Conservation (phyloP, 306 rosid genomes). For the Argentina anserina region DNA sequence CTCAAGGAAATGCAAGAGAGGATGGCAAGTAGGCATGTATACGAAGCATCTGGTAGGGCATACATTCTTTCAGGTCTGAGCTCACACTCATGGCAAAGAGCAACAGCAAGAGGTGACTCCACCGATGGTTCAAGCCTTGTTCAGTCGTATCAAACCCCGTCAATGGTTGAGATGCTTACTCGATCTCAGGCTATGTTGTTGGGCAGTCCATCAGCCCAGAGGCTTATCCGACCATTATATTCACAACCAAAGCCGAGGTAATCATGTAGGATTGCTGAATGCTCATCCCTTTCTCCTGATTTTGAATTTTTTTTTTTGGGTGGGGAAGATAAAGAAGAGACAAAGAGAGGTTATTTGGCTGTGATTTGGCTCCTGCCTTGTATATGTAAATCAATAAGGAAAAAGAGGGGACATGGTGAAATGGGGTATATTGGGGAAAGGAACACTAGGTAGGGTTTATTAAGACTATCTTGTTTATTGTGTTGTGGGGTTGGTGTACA, state of each 20-base stretch:
- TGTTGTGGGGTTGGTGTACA: conserved; percentile 72
- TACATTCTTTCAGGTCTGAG: conserved; percentile 95
- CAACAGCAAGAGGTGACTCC: conserved; percentile 97
- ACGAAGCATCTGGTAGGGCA: conserved; percentile 97
- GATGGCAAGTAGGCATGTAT: conserved; percentile 89
- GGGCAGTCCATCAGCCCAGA: conserved; percentile 80
- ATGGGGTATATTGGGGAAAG: conserved; percentile 34
- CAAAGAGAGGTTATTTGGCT: conserved; percentile 41
- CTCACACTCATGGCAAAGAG: conserved; percentile 99
- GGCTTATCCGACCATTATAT: conserved; percentile 72
- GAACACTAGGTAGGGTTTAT: conserved; percentile 45
- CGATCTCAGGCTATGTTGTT: conserved; percentile 82
- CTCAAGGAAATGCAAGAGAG: conserved; percentile 97
- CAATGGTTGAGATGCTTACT: conserved; percentile 93
- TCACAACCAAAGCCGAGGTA: conserved; percentile 88
- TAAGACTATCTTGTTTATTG: conserved; percentile 46
- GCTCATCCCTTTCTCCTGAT: conserved; percentile 27
- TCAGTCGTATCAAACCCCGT: conserved; percentile 89
- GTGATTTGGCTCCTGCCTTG: conserved; percentile 57
- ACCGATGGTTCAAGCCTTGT: conserved; percentile 81
- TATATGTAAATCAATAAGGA: conserved; percentile 73
- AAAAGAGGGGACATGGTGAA: conserved; percentile 48
- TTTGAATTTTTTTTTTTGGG: conserved; percentile 25
- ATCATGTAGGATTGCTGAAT: conserved; percentile 32
- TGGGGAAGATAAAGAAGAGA: conserved; percentile 39